A percentile compares a stretch with the other conserved stretches of the same genome.
phyloP scores from a whole-genome alignment of 177 flowering plant species.

The Viscum album region DNA sequence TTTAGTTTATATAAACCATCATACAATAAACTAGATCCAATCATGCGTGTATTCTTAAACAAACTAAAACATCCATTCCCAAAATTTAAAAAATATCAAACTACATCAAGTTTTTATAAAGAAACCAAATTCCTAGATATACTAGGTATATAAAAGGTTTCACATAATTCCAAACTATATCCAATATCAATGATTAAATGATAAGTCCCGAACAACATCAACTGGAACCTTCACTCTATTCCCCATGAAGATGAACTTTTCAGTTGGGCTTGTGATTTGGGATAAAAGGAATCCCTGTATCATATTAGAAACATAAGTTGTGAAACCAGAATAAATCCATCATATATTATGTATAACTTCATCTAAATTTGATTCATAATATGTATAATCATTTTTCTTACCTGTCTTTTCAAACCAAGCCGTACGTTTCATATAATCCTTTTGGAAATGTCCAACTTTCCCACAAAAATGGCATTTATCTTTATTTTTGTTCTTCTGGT shows the following conservation, averaged over 20 bases:
- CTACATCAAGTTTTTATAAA: conserved; percentile 13
- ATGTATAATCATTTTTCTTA: neutral
- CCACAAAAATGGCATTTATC: neutral
- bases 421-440: neutral
- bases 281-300: conserved; percentile 17
- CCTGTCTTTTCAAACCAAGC: neutral
- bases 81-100: conserved; percentile 17
- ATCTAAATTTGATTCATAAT: neutral
- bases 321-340: conserved; percentile 11
- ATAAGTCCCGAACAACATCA: conserved; percentile 20
- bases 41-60: conserved; percentile 1
- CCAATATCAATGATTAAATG: conserved; percentile 17
- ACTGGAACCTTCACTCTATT: conserved; percentile 16
- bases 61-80: conserved; percentile 11
- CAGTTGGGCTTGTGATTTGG: conserved; percentile 9
- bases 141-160: conserved; percentile 17
- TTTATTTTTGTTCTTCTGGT: no score
- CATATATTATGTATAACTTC: neutral
- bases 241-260: conserved; percentile 15
- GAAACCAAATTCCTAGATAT: conserved; percentile 19
- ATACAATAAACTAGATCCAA: conserved; percentile 6
- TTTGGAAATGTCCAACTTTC: neutral
- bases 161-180: conserved; percentile 11
- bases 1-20: neutral
- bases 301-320: conserved; percentile 18